A percentile compares a stretch with the other conserved stretches of the same genome.
Conservation (phyloP, 2,329 filamentous ascomycete species). For the Bertia moriformis region DNA sequence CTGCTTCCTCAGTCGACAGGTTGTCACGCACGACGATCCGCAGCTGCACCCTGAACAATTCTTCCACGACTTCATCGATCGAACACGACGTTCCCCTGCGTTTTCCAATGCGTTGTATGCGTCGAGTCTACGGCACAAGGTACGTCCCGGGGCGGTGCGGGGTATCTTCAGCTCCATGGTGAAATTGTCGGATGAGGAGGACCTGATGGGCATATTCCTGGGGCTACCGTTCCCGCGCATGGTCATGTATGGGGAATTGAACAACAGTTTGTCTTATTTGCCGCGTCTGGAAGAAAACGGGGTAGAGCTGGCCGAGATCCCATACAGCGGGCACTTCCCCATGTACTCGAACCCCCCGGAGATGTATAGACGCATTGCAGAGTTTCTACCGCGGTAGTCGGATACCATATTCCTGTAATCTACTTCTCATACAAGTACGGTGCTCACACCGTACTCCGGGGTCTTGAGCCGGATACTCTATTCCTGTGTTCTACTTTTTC, state of each 20-base stretch:
- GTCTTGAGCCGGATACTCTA: too few species aligned
- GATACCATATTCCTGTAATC: background rate
- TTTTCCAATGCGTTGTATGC: conserved; percentile 7
- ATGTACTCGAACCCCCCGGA: conserved; percentile 11
- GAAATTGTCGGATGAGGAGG: conserved; percentile 6
- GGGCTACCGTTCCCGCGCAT: conserved; percentile 5
- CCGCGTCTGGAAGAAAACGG: conserved; percentile 3
- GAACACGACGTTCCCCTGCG: conserved; percentile 4
- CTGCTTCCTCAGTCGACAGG: conserved; percentile 11
- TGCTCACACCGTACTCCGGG: too few species aligned
- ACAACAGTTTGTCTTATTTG: conserved; percentile 6
- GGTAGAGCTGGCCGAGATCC: conserved; percentile 9
- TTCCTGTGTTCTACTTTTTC: too few species aligned
- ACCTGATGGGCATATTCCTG: conserved; percentile 7
- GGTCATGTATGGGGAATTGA: conserved; percentile 8
- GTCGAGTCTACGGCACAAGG: conserved; percentile 5
- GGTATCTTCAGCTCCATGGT: conserved; percentile 12
- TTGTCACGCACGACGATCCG: conserved; percentile 3
- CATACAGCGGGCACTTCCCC: conserved; percentile 9
- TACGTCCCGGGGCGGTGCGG: conserved; percentile 6
- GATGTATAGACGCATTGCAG: background rate
- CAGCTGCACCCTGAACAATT: conserved; percentile 1
- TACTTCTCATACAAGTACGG: too few species aligned
- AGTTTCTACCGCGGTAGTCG: background rate
- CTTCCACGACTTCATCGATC: conserved; percentile 4